Conservation (phyloP, 768 basidiomycete species). For the Galerina sulciceps region DNA sequence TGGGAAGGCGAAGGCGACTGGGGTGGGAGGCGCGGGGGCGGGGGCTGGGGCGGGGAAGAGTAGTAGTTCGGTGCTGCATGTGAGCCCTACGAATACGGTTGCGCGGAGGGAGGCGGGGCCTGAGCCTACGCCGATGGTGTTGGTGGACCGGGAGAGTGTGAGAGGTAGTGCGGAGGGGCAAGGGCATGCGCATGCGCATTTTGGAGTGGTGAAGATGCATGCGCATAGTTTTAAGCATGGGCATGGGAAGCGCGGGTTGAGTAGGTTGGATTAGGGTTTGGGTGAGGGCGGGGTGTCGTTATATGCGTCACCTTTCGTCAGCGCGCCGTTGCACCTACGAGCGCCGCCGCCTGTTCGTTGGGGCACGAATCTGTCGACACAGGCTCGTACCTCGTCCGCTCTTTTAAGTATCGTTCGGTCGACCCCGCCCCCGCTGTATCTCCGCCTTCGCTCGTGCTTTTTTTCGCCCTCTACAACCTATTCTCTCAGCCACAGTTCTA, state of each 20-base stretch:
- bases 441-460: too few relatives aligned
- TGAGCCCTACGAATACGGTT: constrained; percentile 67
- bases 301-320: neutral
- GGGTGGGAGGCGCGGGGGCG: constrained; percentile 38
- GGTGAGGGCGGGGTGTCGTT: neutral
- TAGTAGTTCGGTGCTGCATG: constrained; percentile 38
- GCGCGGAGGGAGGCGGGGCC: constrained; percentile 31
- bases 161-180: too few relatives aligned
- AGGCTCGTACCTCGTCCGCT: too few relatives aligned
- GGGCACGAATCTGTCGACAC: too few relatives aligned
- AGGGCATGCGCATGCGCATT: neutral
- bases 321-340: neutral
- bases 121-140: constrained; percentile 3
- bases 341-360: too few relatives aligned
- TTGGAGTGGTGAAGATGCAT: neutral
- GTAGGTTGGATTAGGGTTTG: too few relatives aligned
- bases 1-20: constrained; percentile 14
- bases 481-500: too few relatives aligned
- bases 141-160: neutral
- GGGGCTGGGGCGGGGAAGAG: constrained; percentile 21
- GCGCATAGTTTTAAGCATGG: neutral
- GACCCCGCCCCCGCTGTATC: too few relatives aligned
- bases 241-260: neutral
- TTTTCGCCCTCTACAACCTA: too few relatives aligned
- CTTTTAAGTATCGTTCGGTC: too few relatives aligned